A percentile compares a stretch with the other conserved stretches of the same genome.
Conservation (phyloP, 208 protist genomes). For the Leptomonas pyrrhocoris region DNA sequence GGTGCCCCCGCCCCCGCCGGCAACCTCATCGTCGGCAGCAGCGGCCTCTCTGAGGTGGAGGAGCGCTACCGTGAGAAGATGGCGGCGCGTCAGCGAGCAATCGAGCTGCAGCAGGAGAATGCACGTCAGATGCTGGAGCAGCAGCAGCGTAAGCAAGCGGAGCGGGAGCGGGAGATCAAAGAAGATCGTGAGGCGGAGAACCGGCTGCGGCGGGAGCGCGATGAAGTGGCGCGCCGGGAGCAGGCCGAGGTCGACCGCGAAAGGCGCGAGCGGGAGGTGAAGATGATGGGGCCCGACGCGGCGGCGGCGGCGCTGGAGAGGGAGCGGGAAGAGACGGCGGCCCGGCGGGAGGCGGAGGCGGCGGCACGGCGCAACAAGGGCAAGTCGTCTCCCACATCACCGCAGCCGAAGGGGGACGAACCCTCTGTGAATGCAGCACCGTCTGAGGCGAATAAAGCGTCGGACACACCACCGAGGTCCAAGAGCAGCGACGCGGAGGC, state of each 20-base stretch:
- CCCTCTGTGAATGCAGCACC: neutral
- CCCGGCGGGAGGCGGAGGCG: slow-evolving; percentile 32
- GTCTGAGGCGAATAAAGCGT: neutral
- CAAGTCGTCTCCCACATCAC: neutral
- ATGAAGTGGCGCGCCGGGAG: slow-evolving; percentile 46
- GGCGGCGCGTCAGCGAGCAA: slow-evolving; percentile 48
- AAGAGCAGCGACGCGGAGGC: neutral
- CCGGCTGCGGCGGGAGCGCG: slow-evolving; percentile 50
- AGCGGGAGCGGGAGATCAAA: slow-evolving; percentile 38
- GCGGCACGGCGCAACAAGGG: slow-evolving; percentile 31
- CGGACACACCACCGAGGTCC: neutral
- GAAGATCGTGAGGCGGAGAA: slow-evolving; percentile 56
- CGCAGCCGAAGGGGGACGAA: neutral
- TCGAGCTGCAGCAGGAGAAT: slow-evolving; percentile 80
- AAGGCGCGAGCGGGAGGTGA: slow-evolving; percentile 37
- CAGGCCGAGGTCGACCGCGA: slow-evolving; percentile 62
- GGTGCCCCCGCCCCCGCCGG: slow-evolving; percentile 9
- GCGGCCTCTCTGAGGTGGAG: slow-evolving; percentile 32
- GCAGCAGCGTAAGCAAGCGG: slow-evolving; percentile 45
- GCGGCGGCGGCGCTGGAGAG: slow-evolving; percentile 34
- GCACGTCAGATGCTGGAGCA: slow-evolving; percentile 66
- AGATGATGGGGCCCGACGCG: slow-evolving; percentile 37
- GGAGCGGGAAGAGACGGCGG: slow-evolving; percentile 31
- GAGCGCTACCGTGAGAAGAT: slow-evolving; percentile 33
- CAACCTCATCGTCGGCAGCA: slow-evolving; percentile 27